These are phyloP conservation scores for Lachnellula suecica DNA, from an alignment of 2,329 filamentous ascomycete species.

Conservation along the genomic window DNA sequence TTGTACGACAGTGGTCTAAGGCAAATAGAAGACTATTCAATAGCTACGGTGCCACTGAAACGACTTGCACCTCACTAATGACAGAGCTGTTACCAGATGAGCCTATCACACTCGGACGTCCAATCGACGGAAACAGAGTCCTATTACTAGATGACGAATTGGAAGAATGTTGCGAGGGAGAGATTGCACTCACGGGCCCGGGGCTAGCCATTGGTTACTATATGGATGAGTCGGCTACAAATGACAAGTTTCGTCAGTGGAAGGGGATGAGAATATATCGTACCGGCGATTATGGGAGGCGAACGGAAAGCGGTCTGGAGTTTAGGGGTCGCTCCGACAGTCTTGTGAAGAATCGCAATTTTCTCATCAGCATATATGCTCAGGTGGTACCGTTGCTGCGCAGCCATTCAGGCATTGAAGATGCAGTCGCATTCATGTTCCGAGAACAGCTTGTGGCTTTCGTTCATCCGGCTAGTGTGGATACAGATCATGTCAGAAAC, in stretches of 20 bases:
- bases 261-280: constrained; percentile 21
- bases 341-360: constrained; percentile 36
- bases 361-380: constrained; percentile 36
- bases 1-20: constrained; percentile 9
- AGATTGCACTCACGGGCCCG: constrained; percentile 23
- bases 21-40: constrained; percentile 13
- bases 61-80: constrained; percentile 12
- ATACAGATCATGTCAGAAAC: neutral
- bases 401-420: constrained; percentile 11
- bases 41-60: constrained; percentile 21
- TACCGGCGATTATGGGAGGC: constrained; percentile 20
- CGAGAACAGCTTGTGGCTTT: constrained; percentile 19
- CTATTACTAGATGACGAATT: constrained; percentile 2
- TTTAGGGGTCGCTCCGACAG: constrained; percentile 29
- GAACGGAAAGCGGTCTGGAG: neutral
- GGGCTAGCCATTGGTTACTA: constrained; percentile 26
- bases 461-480: constrained; percentile 7
- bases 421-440: constrained; percentile 22
- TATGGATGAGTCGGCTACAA: constrained; percentile 17
- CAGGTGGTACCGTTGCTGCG: constrained; percentile 32
- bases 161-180: constrained; percentile 15
- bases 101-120: constrained; percentile 2
- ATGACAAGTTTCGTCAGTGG: constrained; percentile 17
- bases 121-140: constrained; percentile 5
- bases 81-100: constrained; percentile 1